Base-by-base conservation (phyloP, 2,329 filamentous ascomycete genomes). In the Penicillium sp. region DNA sequence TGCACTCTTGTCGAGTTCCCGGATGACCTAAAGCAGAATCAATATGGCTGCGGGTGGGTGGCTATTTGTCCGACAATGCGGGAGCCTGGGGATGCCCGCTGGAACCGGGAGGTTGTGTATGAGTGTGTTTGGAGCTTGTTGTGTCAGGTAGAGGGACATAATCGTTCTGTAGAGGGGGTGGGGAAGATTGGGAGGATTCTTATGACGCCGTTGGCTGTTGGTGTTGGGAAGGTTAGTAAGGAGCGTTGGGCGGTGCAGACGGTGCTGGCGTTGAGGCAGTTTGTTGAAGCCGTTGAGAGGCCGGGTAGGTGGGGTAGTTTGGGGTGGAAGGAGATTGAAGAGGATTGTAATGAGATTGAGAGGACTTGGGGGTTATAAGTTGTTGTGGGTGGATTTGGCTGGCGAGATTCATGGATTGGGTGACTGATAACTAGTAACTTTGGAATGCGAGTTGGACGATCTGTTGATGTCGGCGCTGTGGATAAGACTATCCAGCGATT, bases 61-160 rank as follows among this genome's bases (percentile, higher is more conserved):
- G 79, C 77, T 5, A 67, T 84, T 1, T 83, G 80, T 63, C 81
- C 81, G 25, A 83, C 81, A 0, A 84, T 83, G 81, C 71, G 79
- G 17, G 64, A 74, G 31, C 80, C 81, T 0, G 58, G 69, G 5
- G 59, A 71, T 22, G 78, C 76, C 10, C 59, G 43, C 6, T 83
- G 81, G 80, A 77, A 83, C 61, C 69, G 74, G 2, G 81, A 83
- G 64, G 71, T 84, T 9, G 75, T 83, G 3, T 83, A 81, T 58
- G 78, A 83, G 64, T 81, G 80, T 67, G 64, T 81, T 0, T 83
- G 81, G 81, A 78, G 74, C 60, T 62, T 84, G 56, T 62, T 83
- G 19, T 78, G 76, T 60, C 72, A 77, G 17, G 57, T 83, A 1
- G 79, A 82, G 37, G 74, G 73, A 22, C 77, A 79, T 60, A 84